Base-by-base conservation (phyloP, 371 early-diverging fungal species). In the Apophysomyces variabilis region DNA sequence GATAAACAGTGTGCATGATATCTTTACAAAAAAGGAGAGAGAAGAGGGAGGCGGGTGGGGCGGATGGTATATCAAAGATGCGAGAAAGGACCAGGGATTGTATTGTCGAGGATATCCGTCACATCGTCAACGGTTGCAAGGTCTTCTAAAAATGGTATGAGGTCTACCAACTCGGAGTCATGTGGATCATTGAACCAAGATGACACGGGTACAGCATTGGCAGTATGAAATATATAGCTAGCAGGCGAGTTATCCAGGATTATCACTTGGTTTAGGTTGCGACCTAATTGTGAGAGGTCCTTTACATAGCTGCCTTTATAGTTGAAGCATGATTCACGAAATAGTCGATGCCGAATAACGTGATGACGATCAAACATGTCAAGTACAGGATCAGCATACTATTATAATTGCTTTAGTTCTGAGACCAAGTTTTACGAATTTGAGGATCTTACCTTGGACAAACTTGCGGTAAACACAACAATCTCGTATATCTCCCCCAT, bases 381-480 rank as follows among this genome's bases (percentile, higher is more conserved):
- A 39, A 98, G 78, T 2, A 98, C 97, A 21, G 98, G 98, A 75
- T 97, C 96, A 37, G 97, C 99, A 72, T 99, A 99, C 93, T 95
- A 79, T 56, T 13, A 76, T 61, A 62, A 76, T 43, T 32, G 11
- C 1, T 60, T 60, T 60, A 21, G 38, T 44, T 26, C n/a, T 45
- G 14, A 43, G 54, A 50, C 8, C 18, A 45, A n/a, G 54, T 43
- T 18, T 26, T 32, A 21, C 7, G 12, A 14, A 14, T 26, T 16
- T 32, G 35, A 14, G 21, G 4, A 32, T 70, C 72, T 64, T 85
- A 95, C 95, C 90, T 94, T 97, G 64, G 96, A 88, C 62, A 97
- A 79, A 80, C 92, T 91, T 5, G 99, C 98, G 4, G 99, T 99
- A 71, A 97, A 98, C 35, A 98, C 93, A 5, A 98, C 96, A 58